phyloP scores from a whole-genome alignment of 371 early-diverging fungal species.

The Mortierella sp. region DNA sequence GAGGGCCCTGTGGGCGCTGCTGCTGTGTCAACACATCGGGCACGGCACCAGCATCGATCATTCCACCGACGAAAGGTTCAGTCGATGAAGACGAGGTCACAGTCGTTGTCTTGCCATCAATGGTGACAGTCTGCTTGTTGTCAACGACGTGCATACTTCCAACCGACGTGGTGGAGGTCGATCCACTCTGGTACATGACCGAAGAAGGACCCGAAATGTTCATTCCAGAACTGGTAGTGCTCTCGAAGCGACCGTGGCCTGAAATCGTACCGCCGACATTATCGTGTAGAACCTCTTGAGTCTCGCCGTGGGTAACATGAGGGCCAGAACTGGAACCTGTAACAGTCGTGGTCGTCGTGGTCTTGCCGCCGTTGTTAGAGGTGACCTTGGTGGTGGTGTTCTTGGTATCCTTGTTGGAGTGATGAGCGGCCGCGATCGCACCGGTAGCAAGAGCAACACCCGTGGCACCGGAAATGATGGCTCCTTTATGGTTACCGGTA shows the following conservation, averaged over 20 bases:
- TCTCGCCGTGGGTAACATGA: too few relatives aligned
- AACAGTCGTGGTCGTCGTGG: not conserved
- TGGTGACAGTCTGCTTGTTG: slow-evolving; percentile 5
- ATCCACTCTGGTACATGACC: slow-evolving; percentile 9
- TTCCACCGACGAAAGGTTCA: slow-evolving; percentile 1
- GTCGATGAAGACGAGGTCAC: not conserved
- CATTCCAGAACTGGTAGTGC: slow-evolving; percentile 20
- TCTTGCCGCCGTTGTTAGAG: not conserved
- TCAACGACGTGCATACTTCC: not conserved
- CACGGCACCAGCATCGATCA: slow-evolving; percentile 7
- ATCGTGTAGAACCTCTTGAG: slow-evolving; percentile 13
- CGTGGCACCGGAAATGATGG: slow-evolving; percentile 14
- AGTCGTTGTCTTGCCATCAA: slow-evolving; percentile 6
- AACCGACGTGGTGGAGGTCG: slow-evolving; percentile 8
- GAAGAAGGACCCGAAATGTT: slow-evolving; percentile 13
- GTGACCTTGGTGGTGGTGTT: slow-evolving; percentile 21
- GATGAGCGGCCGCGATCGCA: not conserved
- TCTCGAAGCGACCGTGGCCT: slow-evolving; percentile 21
- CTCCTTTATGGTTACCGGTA: not conserved
- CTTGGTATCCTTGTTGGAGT: slow-evolving; percentile 13
- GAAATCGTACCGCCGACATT: not conserved
- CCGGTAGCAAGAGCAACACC: slow-evolving; percentile 10
- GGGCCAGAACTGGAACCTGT: not conserved
- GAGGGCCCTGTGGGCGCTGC: not conserved
- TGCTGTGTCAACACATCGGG: not conserved